Percentiles rank a stretch among this genome's conserved stretches.
These are phyloP conservation scores for Globisporangium canariense DNA, from an alignment of 352 stramenopile species.

Conservation along the genomic window DNA sequence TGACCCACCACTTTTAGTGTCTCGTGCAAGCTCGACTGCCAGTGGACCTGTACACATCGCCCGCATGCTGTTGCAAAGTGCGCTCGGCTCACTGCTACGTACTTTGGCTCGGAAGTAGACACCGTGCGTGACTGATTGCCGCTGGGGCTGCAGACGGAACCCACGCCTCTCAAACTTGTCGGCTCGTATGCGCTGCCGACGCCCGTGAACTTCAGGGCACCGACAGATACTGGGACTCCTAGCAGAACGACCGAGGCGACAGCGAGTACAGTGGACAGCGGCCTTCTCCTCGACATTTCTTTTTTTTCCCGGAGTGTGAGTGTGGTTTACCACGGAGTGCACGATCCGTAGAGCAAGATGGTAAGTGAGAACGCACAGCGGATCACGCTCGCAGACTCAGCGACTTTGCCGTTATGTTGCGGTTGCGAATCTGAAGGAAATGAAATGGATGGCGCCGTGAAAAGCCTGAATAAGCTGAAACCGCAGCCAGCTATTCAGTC, in stretches of 20 bases:
- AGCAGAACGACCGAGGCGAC: background rate
- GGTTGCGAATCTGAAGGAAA: background rate
- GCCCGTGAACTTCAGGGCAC: background rate
- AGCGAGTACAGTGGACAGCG: background rate
- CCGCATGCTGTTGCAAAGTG: background rate
- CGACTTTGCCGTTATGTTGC: background rate
- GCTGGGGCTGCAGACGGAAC: background rate
- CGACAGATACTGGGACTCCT: background rate
- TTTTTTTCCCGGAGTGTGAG: background rate
- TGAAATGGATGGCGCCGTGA: background rate
- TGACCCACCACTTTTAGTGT: background rate
- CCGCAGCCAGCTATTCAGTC: background rate
- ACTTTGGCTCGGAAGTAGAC: background rate
- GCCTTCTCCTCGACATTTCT: background rate
- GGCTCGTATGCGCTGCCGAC: background rate
- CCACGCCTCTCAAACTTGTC: background rate
- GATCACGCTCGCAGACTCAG: background rate
- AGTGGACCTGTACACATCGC: background rate
- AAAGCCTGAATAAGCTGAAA: conserved; percentile 1
- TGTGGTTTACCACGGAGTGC: background rate
- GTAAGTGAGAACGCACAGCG: background rate
- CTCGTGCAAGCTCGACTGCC: background rate
- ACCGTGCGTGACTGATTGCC: background rate
- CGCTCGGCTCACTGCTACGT: background rate
- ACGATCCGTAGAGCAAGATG: background rate